Evolutionary conservation across 495 filamentous ascomycete genomes (phyloP).

Genomic region (Rostrohypoxylon terebratum): DNA sequence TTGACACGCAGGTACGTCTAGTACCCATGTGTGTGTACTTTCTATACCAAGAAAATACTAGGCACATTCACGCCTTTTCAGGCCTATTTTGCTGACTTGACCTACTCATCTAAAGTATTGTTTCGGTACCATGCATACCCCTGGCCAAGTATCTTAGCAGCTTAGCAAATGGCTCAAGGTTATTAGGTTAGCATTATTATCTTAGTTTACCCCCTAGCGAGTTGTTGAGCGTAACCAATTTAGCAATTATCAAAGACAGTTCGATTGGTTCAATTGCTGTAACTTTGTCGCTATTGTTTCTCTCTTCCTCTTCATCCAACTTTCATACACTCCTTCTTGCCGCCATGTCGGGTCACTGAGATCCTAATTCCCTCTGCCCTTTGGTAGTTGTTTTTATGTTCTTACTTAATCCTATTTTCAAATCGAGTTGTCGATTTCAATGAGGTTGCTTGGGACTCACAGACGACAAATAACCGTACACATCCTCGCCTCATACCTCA

Average conservation of each 20-base stretch:
- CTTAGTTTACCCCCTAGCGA: neutral
- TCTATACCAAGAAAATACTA: neutral
- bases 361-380: slow-evolving; percentile 23
- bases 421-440: neutral
- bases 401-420: slow-evolving; percentile 5
- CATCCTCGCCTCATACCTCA: neutral
- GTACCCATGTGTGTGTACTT: neutral
- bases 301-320: slow-evolving; percentile 29
- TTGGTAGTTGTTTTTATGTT: slow-evolving; percentile 22
- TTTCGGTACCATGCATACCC: slow-evolving; percentile 20
- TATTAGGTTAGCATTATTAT: neutral
- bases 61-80: slow-evolving; percentile 18
- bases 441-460: slow-evolving; percentile 11
- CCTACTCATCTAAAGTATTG: slow-evolving; percentile 11
- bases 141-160: slow-evolving; percentile 18
- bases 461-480: slow-evolving; percentile 26
- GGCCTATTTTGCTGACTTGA: slow-evolving; percentile 27
- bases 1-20: neutral
- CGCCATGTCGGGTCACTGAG: slow-evolving; percentile 24
- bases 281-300: neutral
- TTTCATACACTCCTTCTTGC: slow-evolving; percentile 36
- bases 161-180: neutral
- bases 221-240: slow-evolving; percentile 2
- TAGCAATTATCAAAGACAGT: slow-evolving; percentile 6
- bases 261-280: slow-evolving; percentile 23